phyloP scores from a whole-genome alignment of 306 rosid species.

The Echinosophora koreensis region DNA sequence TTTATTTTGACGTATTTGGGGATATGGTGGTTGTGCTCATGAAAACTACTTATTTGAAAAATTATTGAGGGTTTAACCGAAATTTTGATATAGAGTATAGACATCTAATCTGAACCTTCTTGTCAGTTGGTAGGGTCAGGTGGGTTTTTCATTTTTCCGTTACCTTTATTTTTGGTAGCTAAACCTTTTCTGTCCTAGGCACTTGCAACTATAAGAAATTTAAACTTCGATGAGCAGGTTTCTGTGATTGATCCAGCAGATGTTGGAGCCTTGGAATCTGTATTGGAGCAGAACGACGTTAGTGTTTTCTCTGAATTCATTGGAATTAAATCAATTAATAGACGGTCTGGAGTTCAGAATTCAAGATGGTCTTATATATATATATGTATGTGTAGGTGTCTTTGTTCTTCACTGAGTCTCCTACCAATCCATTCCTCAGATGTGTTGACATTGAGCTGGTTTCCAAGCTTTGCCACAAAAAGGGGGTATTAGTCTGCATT shows the following conservation, averaged over 20 bases:
- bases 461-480: conserved; percentile 81
- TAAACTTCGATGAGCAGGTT: conserved; percentile 57
- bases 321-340: neutral
- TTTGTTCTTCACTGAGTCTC: conserved; percentile 88
- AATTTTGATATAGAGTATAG: too few species aligned
- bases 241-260: conserved; percentile 92
- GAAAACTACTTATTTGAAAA: neutral
- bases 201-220: neutral
- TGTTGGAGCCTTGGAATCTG: conserved; percentile 66
- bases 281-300: conserved; percentile 72
- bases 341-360: neutral
- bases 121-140: too few species aligned
- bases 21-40: too few species aligned
- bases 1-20: neutral
- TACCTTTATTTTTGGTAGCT: too few species aligned
- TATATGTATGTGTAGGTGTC: conserved; percentile 64
- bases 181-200: too few species aligned
- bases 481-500: conserved; percentile 84
- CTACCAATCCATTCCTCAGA: conserved; percentile 90
- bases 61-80: too few species aligned
- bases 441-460: conserved; percentile 85
- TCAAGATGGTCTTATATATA: conserved; percentile 10
- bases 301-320: conserved; percentile 36
- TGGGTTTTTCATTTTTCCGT: too few species aligned
- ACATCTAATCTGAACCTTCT: too few species aligned